Evolutionary conservation across 2,329 filamentous ascomycete species (phyloP), one percentile per base, ranked within the genome.

Genomic region (Sporothrix pseudoabietina): DNA sequence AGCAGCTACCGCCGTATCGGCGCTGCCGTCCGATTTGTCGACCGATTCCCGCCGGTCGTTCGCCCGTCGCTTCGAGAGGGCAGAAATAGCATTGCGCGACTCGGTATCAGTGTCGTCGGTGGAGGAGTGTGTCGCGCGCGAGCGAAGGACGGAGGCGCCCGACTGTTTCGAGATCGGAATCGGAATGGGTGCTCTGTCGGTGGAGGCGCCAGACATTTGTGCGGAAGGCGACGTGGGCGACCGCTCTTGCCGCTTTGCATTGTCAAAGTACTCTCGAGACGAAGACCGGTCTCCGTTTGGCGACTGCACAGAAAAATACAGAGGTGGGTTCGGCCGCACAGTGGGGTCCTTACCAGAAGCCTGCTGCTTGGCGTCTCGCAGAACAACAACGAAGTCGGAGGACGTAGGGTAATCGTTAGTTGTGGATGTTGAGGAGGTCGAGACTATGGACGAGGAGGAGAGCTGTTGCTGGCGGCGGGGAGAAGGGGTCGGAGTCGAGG

Each of bases 1-100:
- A 68, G 80, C 79, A 65, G 79, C 80, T 69, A 83, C 82, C 68
- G 82, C 72, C 47, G 75, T 75, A 14, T 82, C 83, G 69, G 80
- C 80, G 73, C 80, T 82, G n/a, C 72, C 75, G 54, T 76, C 75
- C 1, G 74, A 76, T 54, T 75, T 76, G 75, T 80, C 82, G 77
- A 79, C 81, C 72, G 83, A 84, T 71, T 80, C 78, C 69, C 82
- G 81, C 73, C 80, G 80, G 12, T 8, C 44, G 26, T 71, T 75
- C 54, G 55, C 79, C 75, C 41, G 74, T 59, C 66, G 71, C 71
- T 35, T 70, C n/a, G 57, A 74, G 57, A 47, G 52, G 10, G 70
- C 22, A 14, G 41, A 65, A 8, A 68, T 2, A 0, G 32, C 61
- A 54, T 26, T 44, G 3, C 47, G 47, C 14, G 63, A 39, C 26